phyloP scores from a whole-genome alignment of 2,329 filamentous ascomycete genomes.

The Phyllosticta ampelicida region DNA sequence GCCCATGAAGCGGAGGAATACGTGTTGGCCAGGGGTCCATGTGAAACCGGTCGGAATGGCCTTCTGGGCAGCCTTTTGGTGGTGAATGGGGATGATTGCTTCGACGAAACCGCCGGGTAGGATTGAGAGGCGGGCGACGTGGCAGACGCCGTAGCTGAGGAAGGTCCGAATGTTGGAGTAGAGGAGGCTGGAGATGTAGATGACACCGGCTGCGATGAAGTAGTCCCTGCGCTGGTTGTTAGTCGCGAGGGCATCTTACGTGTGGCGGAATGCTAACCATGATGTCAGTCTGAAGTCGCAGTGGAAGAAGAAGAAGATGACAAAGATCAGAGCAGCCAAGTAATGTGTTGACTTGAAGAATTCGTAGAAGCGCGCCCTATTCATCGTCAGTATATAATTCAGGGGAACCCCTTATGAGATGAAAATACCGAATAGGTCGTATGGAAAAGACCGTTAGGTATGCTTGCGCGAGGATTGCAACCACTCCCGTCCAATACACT shows the following conservation, averaged over 20 bases:
- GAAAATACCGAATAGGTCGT: conserved; percentile 36
- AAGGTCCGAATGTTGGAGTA: conserved; percentile 38
- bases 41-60: conserved; percentile 22
- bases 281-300: conserved; percentile 46
- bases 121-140: conserved; percentile 32
- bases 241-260: background rate
- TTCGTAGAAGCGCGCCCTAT: conserved; percentile 47
- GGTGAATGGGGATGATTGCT: conserved; percentile 29
- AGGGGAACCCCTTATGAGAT: background rate
- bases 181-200: conserved; percentile 41
- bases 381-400: background rate
- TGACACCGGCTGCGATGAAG: conserved; percentile 45
- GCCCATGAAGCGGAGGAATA: conserved; percentile 43
- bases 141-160: conserved; percentile 40
- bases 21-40: conserved; percentile 46
- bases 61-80: conserved; percentile 15
- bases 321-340: conserved; percentile 42
- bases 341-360: conserved; percentile 51
- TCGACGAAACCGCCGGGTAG: conserved; percentile 33
- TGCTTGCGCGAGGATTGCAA: conserved; percentile 42
- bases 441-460: conserved; percentile 47
- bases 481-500: conserved; percentile 46
- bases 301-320: conserved; percentile 51
- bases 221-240: conserved; percentile 40
- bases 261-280: conserved; percentile 28